Evolutionary conservation across 1,284 basidiomycete species (phyloP), one percentile per base, ranked within the genome.

Genomic region (Meripilus lineatus): DNA sequence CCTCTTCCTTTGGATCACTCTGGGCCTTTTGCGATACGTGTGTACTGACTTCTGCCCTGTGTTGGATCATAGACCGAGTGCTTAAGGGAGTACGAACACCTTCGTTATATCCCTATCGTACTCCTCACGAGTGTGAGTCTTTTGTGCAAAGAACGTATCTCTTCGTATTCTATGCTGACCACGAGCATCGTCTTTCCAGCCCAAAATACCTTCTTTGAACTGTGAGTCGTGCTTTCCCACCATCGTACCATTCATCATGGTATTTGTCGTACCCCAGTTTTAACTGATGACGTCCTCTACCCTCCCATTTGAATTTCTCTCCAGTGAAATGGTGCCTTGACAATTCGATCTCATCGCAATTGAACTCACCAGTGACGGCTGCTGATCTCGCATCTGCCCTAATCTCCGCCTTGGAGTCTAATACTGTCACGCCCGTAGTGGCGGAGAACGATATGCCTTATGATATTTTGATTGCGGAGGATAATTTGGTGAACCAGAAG

Each of bases 401-500:
- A 20, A 84, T 97, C 34, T 90, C 93, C 1, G 96, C 96, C 0
- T 77, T 99, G 44, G 96, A 99, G 63, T 90, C 89, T 42, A 93
- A 93, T 58, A 84, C 93, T 34, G 83, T 89, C 40, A 89, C 84
- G 50, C 89, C 90, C 0, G 87, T 78, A 50, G 81, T 80, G 38
- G 82, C 74, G 44, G 84, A 80, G 24, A 90, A 87, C 62, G 91
- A 97, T 55, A 78, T 91, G 15, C 79, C 84, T 5, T 93, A 92
- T 66, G 91, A 91, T 63, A 95, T 98, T 51, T 75, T 99, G n/a
- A 78, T 99, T 5, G 95, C 95, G 0, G 95, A 99, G 64, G 96
- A 99, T 65, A 99, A 99, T 59, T 71, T 95, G 53, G 95, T 99
- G 50, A 99, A 99, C 69, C 95, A 99, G 71, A 92, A 93, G 63